A percentile compares a stretch with the other conserved stretches of the same genome.
These are phyloP conservation scores for Colletotrichum sp. DNA, from an alignment of 2,329 filamentous ascomycete species.

Conservation along the genomic window DNA sequence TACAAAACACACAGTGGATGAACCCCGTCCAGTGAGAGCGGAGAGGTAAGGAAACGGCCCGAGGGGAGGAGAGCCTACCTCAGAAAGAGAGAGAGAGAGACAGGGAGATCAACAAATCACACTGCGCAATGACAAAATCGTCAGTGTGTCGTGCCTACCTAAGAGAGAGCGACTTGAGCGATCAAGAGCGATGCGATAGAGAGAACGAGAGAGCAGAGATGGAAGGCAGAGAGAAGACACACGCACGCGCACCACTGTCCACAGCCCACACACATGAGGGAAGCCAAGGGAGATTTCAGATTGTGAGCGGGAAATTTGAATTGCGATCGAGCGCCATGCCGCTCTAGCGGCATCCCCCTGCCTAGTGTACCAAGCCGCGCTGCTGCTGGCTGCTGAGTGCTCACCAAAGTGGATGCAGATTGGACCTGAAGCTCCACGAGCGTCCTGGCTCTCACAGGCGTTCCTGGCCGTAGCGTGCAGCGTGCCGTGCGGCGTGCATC, in stretches of 20 bases:
- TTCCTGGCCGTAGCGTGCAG: background rate
- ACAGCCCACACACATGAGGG: background rate
- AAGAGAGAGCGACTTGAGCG: background rate
- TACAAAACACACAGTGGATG: background rate
- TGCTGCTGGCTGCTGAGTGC: background rate
- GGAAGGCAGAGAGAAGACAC: background rate
- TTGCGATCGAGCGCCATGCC: conserved; percentile 19
- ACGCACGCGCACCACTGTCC: background rate
- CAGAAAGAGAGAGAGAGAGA: background rate
- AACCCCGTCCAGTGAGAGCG: background rate
- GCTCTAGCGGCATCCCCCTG: conserved; percentile 1
- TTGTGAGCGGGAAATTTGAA: conserved; percentile 16
- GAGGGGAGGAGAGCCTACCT: background rate
- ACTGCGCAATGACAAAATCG: background rate
- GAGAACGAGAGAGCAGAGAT: background rate
- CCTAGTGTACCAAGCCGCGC: background rate
- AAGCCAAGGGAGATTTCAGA: background rate
- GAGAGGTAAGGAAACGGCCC: background rate
- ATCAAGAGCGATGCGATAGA: background rate
- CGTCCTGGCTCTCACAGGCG: background rate
- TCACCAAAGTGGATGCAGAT: background rate
- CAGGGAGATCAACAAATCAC: background rate
- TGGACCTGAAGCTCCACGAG: background rate
- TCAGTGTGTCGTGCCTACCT: background rate
- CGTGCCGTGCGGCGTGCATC: background rate